phyloP scores from a whole-genome alignment of 176 grass and related monocot genomes.

The Elymus sibiricus region DNA sequence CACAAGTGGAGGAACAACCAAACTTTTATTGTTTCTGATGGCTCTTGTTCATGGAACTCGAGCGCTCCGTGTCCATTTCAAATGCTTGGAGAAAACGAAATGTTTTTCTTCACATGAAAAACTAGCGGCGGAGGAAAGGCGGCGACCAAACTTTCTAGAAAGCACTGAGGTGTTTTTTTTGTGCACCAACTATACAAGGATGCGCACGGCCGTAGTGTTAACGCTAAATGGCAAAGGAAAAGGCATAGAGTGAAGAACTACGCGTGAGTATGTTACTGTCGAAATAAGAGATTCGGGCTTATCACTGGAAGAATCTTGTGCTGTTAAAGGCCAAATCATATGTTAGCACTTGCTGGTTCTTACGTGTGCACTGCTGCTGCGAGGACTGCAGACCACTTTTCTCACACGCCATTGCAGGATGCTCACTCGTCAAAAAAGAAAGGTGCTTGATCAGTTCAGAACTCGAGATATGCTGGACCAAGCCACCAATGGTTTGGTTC shows the following conservation, averaged over 20 bases:
- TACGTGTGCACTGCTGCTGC: background rate
- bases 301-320: constrained; percentile 22
- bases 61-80: constrained; percentile 28
- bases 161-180: background rate
- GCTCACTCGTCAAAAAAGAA: background rate
- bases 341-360: background rate
- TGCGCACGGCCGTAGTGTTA: background rate
- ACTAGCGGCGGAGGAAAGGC: background rate
- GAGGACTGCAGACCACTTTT: background rate
- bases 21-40: constrained; percentile 6
- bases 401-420: background rate
- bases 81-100: background rate
- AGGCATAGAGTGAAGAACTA: background rate
- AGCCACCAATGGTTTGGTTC: background rate
- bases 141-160: background rate
- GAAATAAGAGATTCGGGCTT: constrained; percentile 27
- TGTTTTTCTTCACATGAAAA: background rate
- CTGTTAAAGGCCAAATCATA: constrained; percentile 19
- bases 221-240: background rate
- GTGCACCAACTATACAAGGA: background rate
- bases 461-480: background rate
- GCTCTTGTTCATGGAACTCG: constrained; percentile 5
- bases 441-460: background rate
- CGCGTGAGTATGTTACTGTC: background rate
- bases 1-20: constrained; percentile 15